Evolutionary conservation across 306 rosid species (phyloP), one percentile per base, ranked within the genome.

Genomic region (Casuarina equisetifolia): DNA sequence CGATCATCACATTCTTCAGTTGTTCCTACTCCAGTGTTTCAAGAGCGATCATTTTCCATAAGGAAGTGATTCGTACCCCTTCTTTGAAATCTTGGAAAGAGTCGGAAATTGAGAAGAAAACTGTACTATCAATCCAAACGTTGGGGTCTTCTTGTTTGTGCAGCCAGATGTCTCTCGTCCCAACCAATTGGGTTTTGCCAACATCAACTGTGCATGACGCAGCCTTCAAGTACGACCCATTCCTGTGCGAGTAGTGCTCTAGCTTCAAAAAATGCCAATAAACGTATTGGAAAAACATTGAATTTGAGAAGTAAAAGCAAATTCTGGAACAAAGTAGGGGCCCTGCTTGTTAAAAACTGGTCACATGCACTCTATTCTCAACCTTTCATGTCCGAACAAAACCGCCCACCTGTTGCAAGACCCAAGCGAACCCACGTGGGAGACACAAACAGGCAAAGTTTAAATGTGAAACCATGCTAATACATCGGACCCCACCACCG

Each of bases 401-500:
- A 74, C 59, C 77, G 43, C 19, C 75, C 38, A 19, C 32, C 42
- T 45, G 19, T 79, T 49, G 66, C 48, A 38, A 58, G 73, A 50
- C 76, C 75, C 72, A 75, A 55, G 42, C 81, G 43, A 57, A 58
- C 76, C 86, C 92, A 91, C 84, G 93, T 85, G 96, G 86, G 81
- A 79, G 80, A 88, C 86, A 77, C 4, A 77, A 39, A 67, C 74
- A 71, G 13, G 25, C 82, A 79, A 73, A 48, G 81, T 80, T 78
- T 79, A 80, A 72, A 52, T 72, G 74, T 73, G 70, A 46, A 66
- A 64, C 67, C 78, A 70, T 53, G 20, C 57, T 43, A 72, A 8
- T 20, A 4, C 1, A 36, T n/a, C 4, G 79, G 90, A 64, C 83
- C 88, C 87, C 88, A 79, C 85, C 76, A 89, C 93, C 93, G 96